Conservation (phyloP, 805 yeast genomes). For the Hanseniaspora lachancei region DNA sequence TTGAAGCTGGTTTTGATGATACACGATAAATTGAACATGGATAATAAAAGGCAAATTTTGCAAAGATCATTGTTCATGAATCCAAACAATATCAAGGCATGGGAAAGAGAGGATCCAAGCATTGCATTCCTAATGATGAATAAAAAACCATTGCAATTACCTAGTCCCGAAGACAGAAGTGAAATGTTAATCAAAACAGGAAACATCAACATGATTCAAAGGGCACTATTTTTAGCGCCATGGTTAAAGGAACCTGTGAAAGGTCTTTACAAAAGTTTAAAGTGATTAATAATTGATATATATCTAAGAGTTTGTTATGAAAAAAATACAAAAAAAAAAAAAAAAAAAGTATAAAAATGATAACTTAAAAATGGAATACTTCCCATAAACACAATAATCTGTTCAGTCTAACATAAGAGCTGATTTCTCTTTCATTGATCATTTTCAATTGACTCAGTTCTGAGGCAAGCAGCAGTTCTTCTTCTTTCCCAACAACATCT, state of each 20-base stretch:
- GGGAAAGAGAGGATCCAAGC: constrained; percentile 49
- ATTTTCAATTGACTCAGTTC: constrained; percentile 61
- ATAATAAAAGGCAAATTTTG: constrained; percentile 31
- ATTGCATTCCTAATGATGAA: constrained; percentile 50
- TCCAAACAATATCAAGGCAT: constrained; percentile 55
- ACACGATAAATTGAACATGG: constrained; percentile 29
- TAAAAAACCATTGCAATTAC: constrained; percentile 35
- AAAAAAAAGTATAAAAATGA: neutral
- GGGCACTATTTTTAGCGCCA: constrained; percentile 57
- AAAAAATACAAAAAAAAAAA: neutral
- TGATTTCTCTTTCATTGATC: constrained; percentile 45
- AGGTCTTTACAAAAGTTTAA: constrained; percentile 17
- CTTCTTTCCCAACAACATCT: constrained; percentile 76
- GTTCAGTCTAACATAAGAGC: constrained; percentile 39
- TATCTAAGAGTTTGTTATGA: neutral
- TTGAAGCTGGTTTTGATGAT: constrained; percentile 33
- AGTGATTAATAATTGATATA: constrained; percentile 20
- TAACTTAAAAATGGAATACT: constrained; percentile 32
- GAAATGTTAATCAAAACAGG: constrained; percentile 37
- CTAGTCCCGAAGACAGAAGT: constrained; percentile 30
- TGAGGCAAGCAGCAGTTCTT: constrained; percentile 54
- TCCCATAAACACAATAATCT: constrained; percentile 48
- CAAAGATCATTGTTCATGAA: constrained; percentile 59
- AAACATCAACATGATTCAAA: constrained; percentile 42
- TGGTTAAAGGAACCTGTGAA: constrained; percentile 28